These are phyloP conservation scores for Pichia sp. DNA, from an alignment of 1,139 yeast species.

Conservation along the genomic window DNA sequence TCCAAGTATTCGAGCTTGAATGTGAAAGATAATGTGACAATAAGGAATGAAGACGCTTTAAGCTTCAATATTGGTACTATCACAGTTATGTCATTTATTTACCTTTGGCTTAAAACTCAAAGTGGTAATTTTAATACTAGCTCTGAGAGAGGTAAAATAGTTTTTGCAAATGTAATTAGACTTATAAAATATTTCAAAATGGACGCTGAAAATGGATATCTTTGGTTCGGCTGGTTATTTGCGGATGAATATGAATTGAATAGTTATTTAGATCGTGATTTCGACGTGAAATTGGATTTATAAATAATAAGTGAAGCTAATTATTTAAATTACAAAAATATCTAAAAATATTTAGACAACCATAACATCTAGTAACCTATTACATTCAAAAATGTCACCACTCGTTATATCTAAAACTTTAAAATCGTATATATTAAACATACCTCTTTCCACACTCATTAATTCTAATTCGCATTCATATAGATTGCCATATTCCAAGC, in stretches of 20 bases:
- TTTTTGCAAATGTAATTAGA: conserved; percentile 18
- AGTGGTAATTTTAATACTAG: conserved; percentile 11
- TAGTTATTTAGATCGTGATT: conserved; percentile 19
- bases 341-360: conserved; percentile 40
- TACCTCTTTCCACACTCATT: conserved; percentile 60
- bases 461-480: conserved; percentile 58
- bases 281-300: conserved; percentile 8
- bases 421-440: conserved; percentile 59
- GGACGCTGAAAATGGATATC: conserved; percentile 20
- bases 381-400: conserved; percentile 71
- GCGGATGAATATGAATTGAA: conserved; percentile 23
- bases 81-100: conserved; percentile 20
- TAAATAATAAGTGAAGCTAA: neutral
- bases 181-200: conserved; percentile 21
- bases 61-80: conserved; percentile 19
- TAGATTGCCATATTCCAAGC: conserved; percentile 55
- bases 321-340: too few relatives aligned
- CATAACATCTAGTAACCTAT: conserved; percentile 62
- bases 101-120: conserved; percentile 24
- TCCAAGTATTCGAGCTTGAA: conserved; percentile 15
- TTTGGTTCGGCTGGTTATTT: conserved; percentile 26
- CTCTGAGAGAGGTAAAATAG: conserved; percentile 12
- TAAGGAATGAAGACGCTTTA: conserved; percentile 6
- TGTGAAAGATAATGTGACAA: conserved; percentile 1
- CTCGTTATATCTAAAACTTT: conserved; percentile 55